Percentiles rank a stretch among this genome's conserved stretches.
phyloP scores from a whole-genome alignment of 441 rosid genomes.

The Erysimum cheiri region DNA sequence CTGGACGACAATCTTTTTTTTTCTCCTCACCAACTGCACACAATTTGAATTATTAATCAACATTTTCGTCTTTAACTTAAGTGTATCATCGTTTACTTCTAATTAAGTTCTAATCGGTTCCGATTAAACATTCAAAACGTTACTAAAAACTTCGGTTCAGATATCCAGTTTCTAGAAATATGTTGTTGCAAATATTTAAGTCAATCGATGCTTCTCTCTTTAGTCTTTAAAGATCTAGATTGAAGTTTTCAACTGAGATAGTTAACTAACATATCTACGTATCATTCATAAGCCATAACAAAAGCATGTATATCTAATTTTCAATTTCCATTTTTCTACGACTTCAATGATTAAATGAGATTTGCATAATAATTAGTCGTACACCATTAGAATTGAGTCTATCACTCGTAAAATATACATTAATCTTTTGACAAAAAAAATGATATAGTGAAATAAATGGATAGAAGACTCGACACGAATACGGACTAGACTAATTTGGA shows the following conservation, averaged over 20 bases:
- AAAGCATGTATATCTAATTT: not conserved
- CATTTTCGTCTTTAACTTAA: not conserved
- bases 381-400: too few relatives aligned
- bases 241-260: not conserved
- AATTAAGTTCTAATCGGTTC: not conserved
- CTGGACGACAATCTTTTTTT: constrained; percentile 55
- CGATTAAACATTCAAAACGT: not conserved
- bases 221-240: not conserved
- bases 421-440: too few relatives aligned
- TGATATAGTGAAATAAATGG: too few relatives aligned
- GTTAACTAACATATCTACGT: not conserved
- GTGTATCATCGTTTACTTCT: not conserved
- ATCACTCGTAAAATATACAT: too few relatives aligned
- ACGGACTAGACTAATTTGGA: too few relatives aligned
- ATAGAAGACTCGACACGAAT: too few relatives aligned
- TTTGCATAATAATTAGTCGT: not conserved
- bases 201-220: not conserved
- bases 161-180: not conserved
- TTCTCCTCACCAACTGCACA: constrained; percentile 37
- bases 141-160: not conserved
- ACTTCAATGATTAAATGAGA: not conserved
- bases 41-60: constrained; percentile 28
- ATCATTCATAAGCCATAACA: not conserved
- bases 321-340: not conserved
- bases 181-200: not conserved